Percentiles rank a stretch among this genome's conserved stretches.
Conservation (phyloP, 2,329 filamentous ascomycete species). For the Cercospora zeae-maydis region DNA sequence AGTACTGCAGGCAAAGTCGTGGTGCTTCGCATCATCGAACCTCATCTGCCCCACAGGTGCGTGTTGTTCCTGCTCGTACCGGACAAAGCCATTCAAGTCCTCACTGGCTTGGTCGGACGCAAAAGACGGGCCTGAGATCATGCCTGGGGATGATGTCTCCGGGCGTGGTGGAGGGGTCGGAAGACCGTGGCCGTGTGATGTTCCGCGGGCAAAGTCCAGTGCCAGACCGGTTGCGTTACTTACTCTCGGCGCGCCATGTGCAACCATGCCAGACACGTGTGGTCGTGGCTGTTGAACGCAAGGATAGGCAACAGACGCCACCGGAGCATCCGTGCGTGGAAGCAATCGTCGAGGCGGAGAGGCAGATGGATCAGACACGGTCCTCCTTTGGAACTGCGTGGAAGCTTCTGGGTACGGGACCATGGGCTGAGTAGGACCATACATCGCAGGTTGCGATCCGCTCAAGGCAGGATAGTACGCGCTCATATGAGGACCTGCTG, state of each 20-base stretch:
- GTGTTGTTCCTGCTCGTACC: constrained; percentile 29
- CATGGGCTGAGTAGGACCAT: constrained; percentile 14
- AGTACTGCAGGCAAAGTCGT: constrained; percentile 14
- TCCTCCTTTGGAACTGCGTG: constrained; percentile 18
- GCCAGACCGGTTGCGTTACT: constrained; percentile 14
- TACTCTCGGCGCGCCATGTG: constrained; percentile 19
- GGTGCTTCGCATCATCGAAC: constrained; percentile 22
- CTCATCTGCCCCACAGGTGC: constrained; percentile 18
- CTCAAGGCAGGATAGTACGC: constrained; percentile 7
- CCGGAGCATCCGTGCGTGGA: constrained; percentile 9
- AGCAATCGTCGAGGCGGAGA: constrained; percentile 15
- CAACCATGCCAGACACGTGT: constrained; percentile 8
- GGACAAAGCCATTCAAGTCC: constrained; percentile 31
- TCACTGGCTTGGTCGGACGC: constrained; percentile 9
- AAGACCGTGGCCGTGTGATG: constrained; percentile 10
- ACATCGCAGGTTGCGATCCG: constrained; percentile 12
- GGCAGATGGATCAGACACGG: constrained; percentile 22
- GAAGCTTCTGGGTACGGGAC: constrained; percentile 12
- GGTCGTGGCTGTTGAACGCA: constrained; percentile 11
- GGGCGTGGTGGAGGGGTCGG: constrained; percentile 17
- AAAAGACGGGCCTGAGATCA: not conserved
- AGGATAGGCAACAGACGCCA: not conserved
- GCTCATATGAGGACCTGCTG: constrained; percentile 2
- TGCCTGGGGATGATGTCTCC: constrained; percentile 16
- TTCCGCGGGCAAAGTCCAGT: constrained; percentile 4